Evolutionary conservation across 176 grass and related monocot species (phyloP).

Genomic region (Zoysia pacifica): DNA sequence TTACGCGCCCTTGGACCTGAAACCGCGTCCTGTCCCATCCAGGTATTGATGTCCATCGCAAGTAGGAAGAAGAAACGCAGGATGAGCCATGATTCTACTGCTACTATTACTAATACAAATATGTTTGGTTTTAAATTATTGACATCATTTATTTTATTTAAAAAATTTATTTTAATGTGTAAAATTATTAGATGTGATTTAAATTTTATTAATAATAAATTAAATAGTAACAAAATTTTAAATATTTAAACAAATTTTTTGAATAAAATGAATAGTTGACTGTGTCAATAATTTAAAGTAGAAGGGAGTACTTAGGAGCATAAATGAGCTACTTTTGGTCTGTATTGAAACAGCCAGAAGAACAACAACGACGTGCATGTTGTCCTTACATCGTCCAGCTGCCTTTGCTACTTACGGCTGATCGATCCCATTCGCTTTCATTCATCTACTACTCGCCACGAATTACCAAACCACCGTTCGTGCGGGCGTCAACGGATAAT

Average conservation of each 20-base stretch:
- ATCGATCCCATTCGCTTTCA: neutral
- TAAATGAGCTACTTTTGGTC: constrained; percentile 29
- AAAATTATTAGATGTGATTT: too few relatives aligned
- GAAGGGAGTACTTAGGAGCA: neutral
- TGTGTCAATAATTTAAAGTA: too few relatives aligned
- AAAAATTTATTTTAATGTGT: too few relatives aligned
- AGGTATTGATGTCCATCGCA: constrained; percentile 35
- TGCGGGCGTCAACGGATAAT: neutral
- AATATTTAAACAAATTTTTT: too few relatives aligned
- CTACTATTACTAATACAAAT: too few relatives aligned
- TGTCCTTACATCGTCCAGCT: neutral
- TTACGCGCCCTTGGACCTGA: constrained; percentile 40
- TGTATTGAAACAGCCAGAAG: constrained; percentile 26
- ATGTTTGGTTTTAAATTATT: too few relatives aligned
- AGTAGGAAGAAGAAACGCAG: neutral
- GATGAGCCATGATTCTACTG: neutral
- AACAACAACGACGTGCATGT: constrained; percentile 33
- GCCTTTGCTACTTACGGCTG: neutral
- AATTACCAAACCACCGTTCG: neutral
- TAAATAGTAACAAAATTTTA: too few relatives aligned
- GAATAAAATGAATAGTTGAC: too few relatives aligned
- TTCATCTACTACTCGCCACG: neutral
- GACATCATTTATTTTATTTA: too few relatives aligned
- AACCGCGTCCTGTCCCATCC: constrained; percentile 12
- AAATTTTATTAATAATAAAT: too few relatives aligned